phyloP scores from a whole-genome alignment of 2,329 filamentous ascomycete genomes.

The Apiospora marii region DNA sequence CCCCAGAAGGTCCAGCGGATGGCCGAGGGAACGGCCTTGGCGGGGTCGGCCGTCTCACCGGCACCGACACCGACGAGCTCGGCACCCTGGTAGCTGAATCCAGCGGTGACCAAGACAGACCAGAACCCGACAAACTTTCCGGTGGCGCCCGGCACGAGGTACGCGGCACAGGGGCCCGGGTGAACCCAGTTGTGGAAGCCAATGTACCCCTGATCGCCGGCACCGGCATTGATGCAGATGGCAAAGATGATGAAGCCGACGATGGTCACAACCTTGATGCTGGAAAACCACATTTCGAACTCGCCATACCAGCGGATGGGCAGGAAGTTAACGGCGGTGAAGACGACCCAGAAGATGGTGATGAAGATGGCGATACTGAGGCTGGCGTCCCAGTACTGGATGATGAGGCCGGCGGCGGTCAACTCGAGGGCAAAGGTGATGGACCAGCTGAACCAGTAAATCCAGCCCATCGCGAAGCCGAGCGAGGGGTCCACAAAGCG shows the following conservation, averaged over 20 bases:
- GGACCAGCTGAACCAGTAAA: conserved; percentile 82
- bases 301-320: conserved; percentile 79
- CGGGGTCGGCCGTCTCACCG: conserved; percentile 77
- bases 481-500: conserved; percentile 75
- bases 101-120: conserved; percentile 72
- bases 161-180: conserved; percentile 73
- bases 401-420: conserved; percentile 75
- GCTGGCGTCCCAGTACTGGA: conserved; percentile 73
- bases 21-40: conserved; percentile 74
- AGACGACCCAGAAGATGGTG: conserved; percentile 74
- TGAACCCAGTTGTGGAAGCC: conserved; percentile 76
- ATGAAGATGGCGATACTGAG: conserved; percentile 77
- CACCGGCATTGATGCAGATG: conserved; percentile 78
- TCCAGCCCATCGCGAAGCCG: conserved; percentile 82
- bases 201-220: conserved; percentile 72
- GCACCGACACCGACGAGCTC: conserved; percentile 83
- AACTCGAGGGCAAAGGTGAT: conserved; percentile 78
- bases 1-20: conserved; percentile 80
- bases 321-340: conserved; percentile 74
- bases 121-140: conserved; percentile 75
- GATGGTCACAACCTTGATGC: conserved; percentile 79
- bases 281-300: conserved; percentile 80
- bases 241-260: conserved; percentile 79
- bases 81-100: conserved; percentile 76
- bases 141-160: conserved; percentile 59